Base-by-base conservation (phyloP, 129 eudicot species). In the Ambrosia trifida region DNA sequence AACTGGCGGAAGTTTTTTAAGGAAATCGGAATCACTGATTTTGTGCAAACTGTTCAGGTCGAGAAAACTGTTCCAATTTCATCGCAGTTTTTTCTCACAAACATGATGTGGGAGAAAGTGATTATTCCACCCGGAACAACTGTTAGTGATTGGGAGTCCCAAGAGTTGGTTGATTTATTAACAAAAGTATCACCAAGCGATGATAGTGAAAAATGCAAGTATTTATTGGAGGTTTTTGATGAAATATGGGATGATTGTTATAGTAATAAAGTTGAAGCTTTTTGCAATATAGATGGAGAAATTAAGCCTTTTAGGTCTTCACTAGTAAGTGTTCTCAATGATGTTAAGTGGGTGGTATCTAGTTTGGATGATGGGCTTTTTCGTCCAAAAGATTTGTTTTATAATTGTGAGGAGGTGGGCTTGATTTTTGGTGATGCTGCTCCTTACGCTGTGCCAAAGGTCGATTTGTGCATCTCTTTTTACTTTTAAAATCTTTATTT, bases 361-460 rank as follows among this genome's bases (percentile, higher is more conserved):
- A 83, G 80, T 38, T 41, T 87, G 69, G 86, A 84, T 59, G 44
- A 83, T 11, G 71, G 75, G 73, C 88, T 93, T 47, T 81, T 82
- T 70, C 81, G 31, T 74, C 86, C 98, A 18, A 85, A 79, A 71
- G 96, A 82, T 43, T 68, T 89, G 70, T 93, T 85, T 64, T 75
- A 89, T 72, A 77, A 93, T 67, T 89, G 96, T 68, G 88, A 81
- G 38, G 79, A 80, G 18, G 95, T 89, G 72, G 70, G 83, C 45
- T 85, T 87, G 18, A 45, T 93, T 67, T 73, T 93, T 11, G 96
- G 98, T 76, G 74, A 28, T 78, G 68, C 60, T 72, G 98, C 91
- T 43, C 82, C 95, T n/a, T 93, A 85, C 64, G 82, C 83, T 46
- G 77, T 83, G 75, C 95, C 96, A 57, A 87, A 89, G 95, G 98